Conservation (phyloP, 495 filamentous ascomycete species). For the Aspergillus campestris region DNA sequence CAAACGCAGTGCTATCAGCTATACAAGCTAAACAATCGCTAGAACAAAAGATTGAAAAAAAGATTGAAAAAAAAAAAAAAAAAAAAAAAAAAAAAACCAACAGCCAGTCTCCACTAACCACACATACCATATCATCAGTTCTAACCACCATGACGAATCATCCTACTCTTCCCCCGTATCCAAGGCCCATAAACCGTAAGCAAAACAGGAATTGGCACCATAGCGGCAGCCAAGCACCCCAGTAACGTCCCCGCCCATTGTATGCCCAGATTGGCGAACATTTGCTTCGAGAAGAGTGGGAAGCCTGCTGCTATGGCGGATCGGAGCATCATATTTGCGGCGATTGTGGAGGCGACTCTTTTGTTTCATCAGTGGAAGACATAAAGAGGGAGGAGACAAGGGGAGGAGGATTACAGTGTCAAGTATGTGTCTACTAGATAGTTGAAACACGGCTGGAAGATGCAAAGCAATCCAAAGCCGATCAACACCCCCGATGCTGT, state of each 20-base stretch:
- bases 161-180: slow-evolving; percentile 34
- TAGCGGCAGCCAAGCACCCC: slow-evolving; percentile 53
- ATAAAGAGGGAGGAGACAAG: too few relatives aligned
- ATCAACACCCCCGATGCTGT: slow-evolving; percentile 10
- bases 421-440: slow-evolving; percentile 20
- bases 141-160: too few relatives aligned
- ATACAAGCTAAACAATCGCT: too few relatives aligned
- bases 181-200: slow-evolving; percentile 55
- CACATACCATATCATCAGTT: too few relatives aligned
- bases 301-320: slow-evolving; percentile 63
- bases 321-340: slow-evolving; percentile 73
- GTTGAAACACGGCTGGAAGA: slow-evolving; percentile 19
- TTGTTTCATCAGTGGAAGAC: slow-evolving; percentile 9
- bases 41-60: too few relatives aligned
- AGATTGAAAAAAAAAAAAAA: too few relatives aligned
- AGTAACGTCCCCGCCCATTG: slow-evolving; percentile 66
- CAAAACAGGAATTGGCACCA: slow-evolving; percentile 65
- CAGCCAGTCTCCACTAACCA: too few relatives aligned
- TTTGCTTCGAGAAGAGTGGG: slow-evolving; percentile 66
- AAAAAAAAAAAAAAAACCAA: too few relatives aligned
- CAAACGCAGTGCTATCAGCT: too few relatives aligned
- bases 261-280: slow-evolving; percentile 65
- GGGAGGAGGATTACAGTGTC: slow-evolving; percentile 49
- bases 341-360: slow-evolving; percentile 67
- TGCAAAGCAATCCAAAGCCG: slow-evolving; percentile 14